Evolutionary conservation across 2,329 filamentous ascomycete species (phyloP), one percentile per base, ranked within the genome.

Genomic region (Taxawa tesnikishii): DNA sequence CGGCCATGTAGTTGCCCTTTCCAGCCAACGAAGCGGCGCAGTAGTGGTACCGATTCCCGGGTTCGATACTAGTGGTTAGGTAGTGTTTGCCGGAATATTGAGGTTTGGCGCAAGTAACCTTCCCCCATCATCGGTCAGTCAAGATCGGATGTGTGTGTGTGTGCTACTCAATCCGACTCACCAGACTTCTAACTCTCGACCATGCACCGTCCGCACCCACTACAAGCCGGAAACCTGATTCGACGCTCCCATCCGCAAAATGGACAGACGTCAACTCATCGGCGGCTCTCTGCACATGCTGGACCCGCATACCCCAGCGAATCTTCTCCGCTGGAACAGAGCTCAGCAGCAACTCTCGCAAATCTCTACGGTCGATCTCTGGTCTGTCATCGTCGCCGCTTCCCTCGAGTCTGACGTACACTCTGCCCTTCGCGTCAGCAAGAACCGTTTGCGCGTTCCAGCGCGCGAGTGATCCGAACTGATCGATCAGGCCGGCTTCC

Each of bases 141-240:
- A 13, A 8, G 4, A n/a, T 4, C 5, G 15, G 30, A 15, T 9
- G 19, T n/a, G 15, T 11, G 15, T n/a, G 24, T 29, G n/a, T 4
- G 18, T 13, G 17, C 2, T 15, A 13, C 11, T 12, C n/a, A 2
- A 10, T n/a, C 15, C 18, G n/a, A 43, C 44, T 29, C 44, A 55
- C 49, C 40, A 55, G 26, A 21, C 33, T 42, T 30, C 47, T 37
- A 3, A 36, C 31, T 47, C 57, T 63, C 6, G 58, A 63, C 58
- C 60, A 65, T 2, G 60, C 59, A 4, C 63, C 64, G 42, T 68
- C 63, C 7, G 58, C 61, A 4, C 65, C 65, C 13, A 69, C 54
- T 4, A 69, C 50, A 3, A 69, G 54, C 25, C 55, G 48, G 38
- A 64, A 63, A 0, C 51, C 57, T 2, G 38, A 43, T 13, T 52